Conservation (phyloP, 176 grass and related monocot genomes). For the Phoenix roebelenii region DNA sequence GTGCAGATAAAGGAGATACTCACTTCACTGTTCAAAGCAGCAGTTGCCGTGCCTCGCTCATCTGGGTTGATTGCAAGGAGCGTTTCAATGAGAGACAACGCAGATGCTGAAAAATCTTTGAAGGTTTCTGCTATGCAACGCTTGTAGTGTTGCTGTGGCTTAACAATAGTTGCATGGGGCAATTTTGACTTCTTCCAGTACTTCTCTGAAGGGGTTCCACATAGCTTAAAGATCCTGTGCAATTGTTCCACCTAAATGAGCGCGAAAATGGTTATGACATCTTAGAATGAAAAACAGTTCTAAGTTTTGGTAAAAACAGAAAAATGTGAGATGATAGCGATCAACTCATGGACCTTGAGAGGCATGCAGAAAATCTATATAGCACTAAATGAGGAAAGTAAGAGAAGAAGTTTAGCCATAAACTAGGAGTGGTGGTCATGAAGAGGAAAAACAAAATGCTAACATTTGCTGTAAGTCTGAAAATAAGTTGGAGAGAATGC, state of each 20-base stretch:
- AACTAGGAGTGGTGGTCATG: too few relatives aligned
- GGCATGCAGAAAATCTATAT: too few relatives aligned
- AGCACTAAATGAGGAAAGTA: too few relatives aligned
- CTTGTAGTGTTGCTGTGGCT: slow-evolving; percentile 39
- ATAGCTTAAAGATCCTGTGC: slow-evolving; percentile 53
- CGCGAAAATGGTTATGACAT: not conserved
- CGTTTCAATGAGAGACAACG: slow-evolving; percentile 29
- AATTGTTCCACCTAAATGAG: slow-evolving; percentile 40
- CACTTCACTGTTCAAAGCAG: too few relatives aligned
- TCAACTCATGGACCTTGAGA: too few relatives aligned
- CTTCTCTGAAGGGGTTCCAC: slow-evolving; percentile 43
- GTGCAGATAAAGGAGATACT: too few relatives aligned
- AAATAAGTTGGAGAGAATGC: too few relatives aligned
- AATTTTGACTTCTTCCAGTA: slow-evolving; percentile 50
- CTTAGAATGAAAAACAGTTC: not conserved
- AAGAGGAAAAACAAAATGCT: too few relatives aligned
- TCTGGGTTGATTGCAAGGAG: slow-evolving; percentile 40
- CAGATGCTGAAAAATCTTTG: slow-evolving; percentile 30
- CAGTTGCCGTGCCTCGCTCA: slow-evolving; percentile 22
- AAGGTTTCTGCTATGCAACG: slow-evolving; percentile 32
- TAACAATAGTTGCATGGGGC: slow-evolving; percentile 29
- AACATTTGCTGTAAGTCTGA: too few relatives aligned
- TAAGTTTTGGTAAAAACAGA: not conserved
- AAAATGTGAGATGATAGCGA: not conserved
- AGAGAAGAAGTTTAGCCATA: too few relatives aligned